Evolutionary conservation across 2,329 filamentous ascomycete genomes (phyloP).

Genomic region (Ophiostoma sp.): DNA sequence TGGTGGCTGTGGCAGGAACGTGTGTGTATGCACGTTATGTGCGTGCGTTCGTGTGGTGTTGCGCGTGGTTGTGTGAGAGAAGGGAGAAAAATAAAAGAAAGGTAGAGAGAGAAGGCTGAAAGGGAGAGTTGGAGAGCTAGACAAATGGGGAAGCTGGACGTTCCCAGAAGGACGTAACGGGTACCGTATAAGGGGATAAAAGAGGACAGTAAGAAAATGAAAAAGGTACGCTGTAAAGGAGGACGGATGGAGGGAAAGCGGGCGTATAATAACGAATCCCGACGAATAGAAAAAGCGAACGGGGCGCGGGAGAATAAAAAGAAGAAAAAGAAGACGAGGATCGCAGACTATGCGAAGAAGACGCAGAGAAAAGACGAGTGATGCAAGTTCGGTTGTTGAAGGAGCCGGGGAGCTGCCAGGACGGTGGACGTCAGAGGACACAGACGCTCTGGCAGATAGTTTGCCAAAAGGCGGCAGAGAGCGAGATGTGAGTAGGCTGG

Average conservation of each 20-base stretch:
- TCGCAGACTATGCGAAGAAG: background rate
- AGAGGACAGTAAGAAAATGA: background rate
- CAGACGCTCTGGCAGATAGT: background rate
- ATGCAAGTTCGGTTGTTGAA: background rate
- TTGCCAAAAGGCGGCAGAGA: background rate
- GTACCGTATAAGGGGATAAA: conserved; percentile 18
- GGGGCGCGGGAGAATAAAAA: conserved; percentile 12
- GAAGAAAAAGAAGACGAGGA: background rate
- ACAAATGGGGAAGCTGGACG: conserved; percentile 17
- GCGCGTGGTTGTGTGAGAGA: background rate
- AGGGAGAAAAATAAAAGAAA: background rate
- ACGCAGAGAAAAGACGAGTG: background rate
- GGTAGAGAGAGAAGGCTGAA: background rate
- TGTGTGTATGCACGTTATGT: background rate
- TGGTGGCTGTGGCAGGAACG: background rate
- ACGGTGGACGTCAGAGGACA: background rate
- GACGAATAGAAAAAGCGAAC: conserved; percentile 14
- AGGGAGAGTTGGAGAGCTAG: background rate
- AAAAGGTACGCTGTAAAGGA: background rate
- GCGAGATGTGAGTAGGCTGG: background rate
- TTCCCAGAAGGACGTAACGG: background rate
- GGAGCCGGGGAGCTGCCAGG: conserved; percentile 12
- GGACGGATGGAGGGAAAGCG: background rate
- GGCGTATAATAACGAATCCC: background rate
- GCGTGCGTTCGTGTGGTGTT: conserved; percentile 1